phyloP scores from a whole-genome alignment of 1,284 basidiomycete species.

The Inonotus hispidus region DNA sequence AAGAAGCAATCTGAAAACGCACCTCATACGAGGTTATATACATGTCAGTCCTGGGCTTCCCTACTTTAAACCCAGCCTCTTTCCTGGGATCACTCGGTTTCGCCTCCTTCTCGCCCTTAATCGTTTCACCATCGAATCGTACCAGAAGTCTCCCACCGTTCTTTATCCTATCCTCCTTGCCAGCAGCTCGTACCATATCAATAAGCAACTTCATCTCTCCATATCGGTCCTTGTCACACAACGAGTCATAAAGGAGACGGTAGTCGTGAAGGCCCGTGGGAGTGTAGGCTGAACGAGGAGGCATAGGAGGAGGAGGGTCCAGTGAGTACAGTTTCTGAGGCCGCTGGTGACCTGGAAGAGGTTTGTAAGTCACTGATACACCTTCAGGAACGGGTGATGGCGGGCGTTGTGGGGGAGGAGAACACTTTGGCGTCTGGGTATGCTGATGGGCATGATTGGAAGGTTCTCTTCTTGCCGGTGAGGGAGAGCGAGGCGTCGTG shows the following conservation, averaged over 20 bases:
- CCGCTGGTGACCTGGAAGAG: constrained; percentile 12
- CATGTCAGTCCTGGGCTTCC: constrained; percentile 37
- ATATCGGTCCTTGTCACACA: constrained; percentile 42
- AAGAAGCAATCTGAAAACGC: constrained; percentile 26
- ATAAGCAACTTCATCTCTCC: constrained; percentile 40
- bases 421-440: constrained; percentile 26
- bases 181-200: constrained; percentile 42
- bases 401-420: constrained; percentile 17
- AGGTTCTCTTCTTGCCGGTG: constrained; percentile 21
- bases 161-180: constrained; percentile 44
- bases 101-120: constrained; percentile 41
- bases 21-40: constrained; percentile 58
- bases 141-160: constrained; percentile 48
- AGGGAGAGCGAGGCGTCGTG: constrained; percentile 24
- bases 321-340: constrained; percentile 30
- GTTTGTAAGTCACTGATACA: constrained; percentile 17
- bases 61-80: constrained; percentile 34
- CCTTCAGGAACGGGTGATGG: constrained; percentile 24
- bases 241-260: constrained; percentile 60
- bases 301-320: constrained; percentile 39
- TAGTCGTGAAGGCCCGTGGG: constrained; percentile 40
- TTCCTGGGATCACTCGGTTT: constrained; percentile 45
- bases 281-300: constrained; percentile 37
- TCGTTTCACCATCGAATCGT: constrained; percentile 52
- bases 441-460: constrained; percentile 24